phyloP scores from a whole-genome alignment of 345 rosid genomes.

The Gossypium stocksii region DNA sequence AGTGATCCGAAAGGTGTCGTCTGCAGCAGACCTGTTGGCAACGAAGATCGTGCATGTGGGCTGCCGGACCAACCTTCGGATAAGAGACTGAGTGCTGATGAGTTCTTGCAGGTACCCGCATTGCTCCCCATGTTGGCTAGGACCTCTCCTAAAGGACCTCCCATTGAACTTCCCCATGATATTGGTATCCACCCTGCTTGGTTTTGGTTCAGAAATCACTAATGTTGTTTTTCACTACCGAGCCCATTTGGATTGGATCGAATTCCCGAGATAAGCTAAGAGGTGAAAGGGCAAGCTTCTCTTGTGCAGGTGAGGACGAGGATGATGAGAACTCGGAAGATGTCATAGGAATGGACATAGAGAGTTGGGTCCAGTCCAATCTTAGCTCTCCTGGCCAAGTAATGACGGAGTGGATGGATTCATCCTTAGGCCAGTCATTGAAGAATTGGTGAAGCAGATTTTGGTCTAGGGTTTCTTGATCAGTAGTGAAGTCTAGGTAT shows the following conservation, averaged over 20 bases:
- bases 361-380: constrained; percentile 65
- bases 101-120: constrained; percentile 22
- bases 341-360: constrained; percentile 59
- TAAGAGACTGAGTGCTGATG: constrained; percentile 27
- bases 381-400: constrained; percentile 54
- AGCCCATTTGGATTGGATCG: constrained; percentile 38
- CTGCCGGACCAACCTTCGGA: constrained; percentile 39
- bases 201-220: constrained; percentile 29
- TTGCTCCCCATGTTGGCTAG: constrained; percentile 35
- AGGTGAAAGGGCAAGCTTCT: constrained; percentile 44
- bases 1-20: constrained; percentile 48
- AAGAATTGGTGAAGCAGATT: constrained; percentile 29
- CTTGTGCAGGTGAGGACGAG: constrained; percentile 34
- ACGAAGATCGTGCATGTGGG: constrained; percentile 45
- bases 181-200: constrained; percentile 44
- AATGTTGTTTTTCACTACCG: constrained; percentile 21
- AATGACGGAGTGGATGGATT: constrained; percentile 26
- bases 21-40: constrained; percentile 57
- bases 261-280: constrained; percentile 45
- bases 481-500: constrained; percentile 21
- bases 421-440: constrained; percentile 45
- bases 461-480: constrained; percentile 32
- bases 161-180: constrained; percentile 51
- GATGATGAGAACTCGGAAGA: constrained; percentile 43
- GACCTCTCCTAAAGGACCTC: constrained; percentile 70